Conservation (phyloP, 176 grass and related monocot species). For the Poa annua region DNA sequence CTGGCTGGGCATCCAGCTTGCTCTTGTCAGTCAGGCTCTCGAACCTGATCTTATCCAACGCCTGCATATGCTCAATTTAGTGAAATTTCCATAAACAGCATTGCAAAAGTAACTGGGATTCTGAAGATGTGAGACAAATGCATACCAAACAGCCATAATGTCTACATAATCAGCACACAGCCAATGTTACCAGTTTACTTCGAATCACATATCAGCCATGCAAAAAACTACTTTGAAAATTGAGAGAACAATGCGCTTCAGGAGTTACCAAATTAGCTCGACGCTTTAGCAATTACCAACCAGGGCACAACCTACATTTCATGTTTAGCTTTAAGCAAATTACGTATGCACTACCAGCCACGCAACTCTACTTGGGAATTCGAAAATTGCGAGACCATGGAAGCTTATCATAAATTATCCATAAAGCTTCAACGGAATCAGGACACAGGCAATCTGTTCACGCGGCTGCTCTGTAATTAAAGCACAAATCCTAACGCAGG, state of each 20-base stretch:
- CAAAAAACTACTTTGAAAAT: neutral
- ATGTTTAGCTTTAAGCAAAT: neutral
- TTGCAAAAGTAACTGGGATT: neutral
- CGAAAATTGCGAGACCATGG: no score
- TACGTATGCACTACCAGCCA: neutral
- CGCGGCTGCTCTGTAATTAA: neutral
- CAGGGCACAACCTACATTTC: neutral
- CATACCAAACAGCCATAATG: neutral
- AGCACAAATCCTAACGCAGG: neutral
- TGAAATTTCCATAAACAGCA: neutral
- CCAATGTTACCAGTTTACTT: neutral
- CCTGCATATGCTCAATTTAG: slow-evolving; percentile 40
- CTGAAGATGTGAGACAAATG: neutral
- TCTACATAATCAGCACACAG: neutral
- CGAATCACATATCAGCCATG: neutral
- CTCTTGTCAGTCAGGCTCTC: slow-evolving; percentile 97
- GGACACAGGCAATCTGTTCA: neutral
- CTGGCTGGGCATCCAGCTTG: slow-evolving; percentile 96
- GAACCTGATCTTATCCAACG: slow-evolving; percentile 97
- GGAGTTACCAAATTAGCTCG: neutral
- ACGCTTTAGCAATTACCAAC: no score
- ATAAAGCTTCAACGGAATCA: neutral
- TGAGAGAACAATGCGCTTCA: neutral
- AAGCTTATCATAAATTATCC: neutral
- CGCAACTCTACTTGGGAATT: neutral